These are phyloP conservation scores for Pseudocercospora cruenta DNA, from an alignment of 2,329 filamentous ascomycete genomes.

Conservation along the genomic window DNA sequence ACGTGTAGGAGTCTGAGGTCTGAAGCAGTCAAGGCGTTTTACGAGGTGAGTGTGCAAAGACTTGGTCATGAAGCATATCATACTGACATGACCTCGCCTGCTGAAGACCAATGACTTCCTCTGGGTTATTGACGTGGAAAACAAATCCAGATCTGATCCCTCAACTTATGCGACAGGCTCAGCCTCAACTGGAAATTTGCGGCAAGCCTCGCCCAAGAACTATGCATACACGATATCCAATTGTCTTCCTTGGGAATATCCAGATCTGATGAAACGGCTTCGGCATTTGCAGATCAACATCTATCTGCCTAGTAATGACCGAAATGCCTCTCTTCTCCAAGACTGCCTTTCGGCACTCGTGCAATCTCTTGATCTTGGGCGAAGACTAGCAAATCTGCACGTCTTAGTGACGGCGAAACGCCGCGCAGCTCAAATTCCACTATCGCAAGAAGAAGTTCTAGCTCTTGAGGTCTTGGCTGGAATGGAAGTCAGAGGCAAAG, in stretches of 20 bases:
- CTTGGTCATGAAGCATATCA: background rate
- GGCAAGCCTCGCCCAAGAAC: background rate
- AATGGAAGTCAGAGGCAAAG: conserved; percentile 28
- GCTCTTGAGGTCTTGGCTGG: conserved; percentile 23
- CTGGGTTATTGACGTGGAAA: conserved; percentile 29
- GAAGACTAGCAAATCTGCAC: conserved; percentile 21
- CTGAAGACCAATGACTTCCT: conserved; percentile 26
- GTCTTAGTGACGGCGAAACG: conserved; percentile 26
- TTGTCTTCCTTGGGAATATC: conserved; percentile 30
- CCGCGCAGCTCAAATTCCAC: conserved; percentile 16
- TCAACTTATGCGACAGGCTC: conserved; percentile 9
- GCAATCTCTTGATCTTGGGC: conserved; percentile 23
- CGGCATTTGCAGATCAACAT: conserved; percentile 28
- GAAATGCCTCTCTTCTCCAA: conserved; percentile 9
- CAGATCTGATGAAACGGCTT: conserved; percentile 22
- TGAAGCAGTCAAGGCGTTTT: conserved; percentile 29
- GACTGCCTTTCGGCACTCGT: conserved; percentile 18
- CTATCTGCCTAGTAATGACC: conserved; percentile 20
- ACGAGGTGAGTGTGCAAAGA: conserved; percentile 14
- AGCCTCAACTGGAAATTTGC: background rate
- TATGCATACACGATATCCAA: background rate
- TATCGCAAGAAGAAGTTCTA: conserved; percentile 14
- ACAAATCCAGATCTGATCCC: conserved; percentile 19
- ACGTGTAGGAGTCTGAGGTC: conserved; percentile 24
- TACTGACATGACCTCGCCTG: background rate